Evolutionary conservation across 2,329 filamentous ascomycete genomes (phyloP).

Genomic region (Monilinia vaccinii-corymbosi): DNA sequence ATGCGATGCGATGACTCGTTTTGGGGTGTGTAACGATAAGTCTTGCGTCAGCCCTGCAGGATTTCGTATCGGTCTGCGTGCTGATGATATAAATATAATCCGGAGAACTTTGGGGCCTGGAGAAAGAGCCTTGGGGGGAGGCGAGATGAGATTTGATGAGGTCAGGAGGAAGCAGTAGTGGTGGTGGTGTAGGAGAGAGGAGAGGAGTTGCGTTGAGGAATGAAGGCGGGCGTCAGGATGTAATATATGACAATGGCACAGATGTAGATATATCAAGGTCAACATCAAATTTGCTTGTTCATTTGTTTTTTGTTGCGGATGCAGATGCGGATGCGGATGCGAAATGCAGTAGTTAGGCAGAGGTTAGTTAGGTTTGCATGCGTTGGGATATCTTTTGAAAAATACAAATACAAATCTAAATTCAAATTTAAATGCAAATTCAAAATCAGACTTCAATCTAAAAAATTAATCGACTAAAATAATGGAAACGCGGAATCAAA

Average conservation of each 20-base stretch:
- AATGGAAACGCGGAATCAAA: background rate
- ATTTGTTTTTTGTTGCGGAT: background rate
- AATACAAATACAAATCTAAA: too few species aligned
- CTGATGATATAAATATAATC: constrained; percentile 1
- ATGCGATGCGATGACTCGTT: background rate
- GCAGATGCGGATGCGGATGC: background rate
- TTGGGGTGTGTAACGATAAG: constrained; percentile 6
- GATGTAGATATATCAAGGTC: constrained; percentile 3
- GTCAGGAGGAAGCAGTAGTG: too few species aligned
- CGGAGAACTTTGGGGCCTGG: constrained; percentile 3
- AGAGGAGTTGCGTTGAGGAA: background rate
- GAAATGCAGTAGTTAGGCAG: too few species aligned
- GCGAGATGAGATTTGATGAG: constrained; percentile 1
- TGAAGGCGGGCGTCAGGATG: background rate
- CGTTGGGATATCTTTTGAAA: background rate
- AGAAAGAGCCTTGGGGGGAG: background rate
- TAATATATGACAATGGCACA: too few species aligned
- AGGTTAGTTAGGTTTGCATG: background rate
- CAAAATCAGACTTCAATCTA: too few species aligned
- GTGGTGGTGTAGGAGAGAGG: too few species aligned
- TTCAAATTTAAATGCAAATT: background rate
- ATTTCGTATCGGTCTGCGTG: background rate
- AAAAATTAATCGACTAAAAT: too few species aligned
- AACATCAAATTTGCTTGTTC: background rate
- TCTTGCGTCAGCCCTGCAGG: constrained; percentile 9